A percentile compares a stretch with the other conserved stretches of the same genome.
These are phyloP conservation scores for Solanum ahanhuiri DNA, from an alignment of 257 asterid genomes.

Conservation along the genomic window DNA sequence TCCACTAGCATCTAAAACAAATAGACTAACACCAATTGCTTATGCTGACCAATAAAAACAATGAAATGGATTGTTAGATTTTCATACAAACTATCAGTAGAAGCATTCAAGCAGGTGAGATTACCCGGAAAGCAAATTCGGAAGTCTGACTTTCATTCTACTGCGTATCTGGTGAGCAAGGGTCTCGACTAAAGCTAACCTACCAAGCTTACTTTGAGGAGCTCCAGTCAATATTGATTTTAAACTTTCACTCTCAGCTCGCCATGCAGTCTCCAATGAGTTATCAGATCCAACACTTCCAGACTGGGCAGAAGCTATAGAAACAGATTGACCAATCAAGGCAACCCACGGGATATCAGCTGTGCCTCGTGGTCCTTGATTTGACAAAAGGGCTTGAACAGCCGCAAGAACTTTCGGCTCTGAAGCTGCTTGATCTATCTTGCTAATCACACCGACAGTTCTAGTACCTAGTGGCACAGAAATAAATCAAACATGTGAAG, in stretches of 20 bases:
- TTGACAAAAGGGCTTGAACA: conserved; percentile 82
- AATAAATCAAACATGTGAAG: not conserved
- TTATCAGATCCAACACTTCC: conserved; percentile 71
- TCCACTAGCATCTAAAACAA: not conserved
- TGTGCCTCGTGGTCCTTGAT: conserved; percentile 94
- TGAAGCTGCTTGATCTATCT: conserved; percentile 85
- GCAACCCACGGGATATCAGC: conserved; percentile 98
- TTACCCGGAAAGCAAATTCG: conserved; percentile 88
- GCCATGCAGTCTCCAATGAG: conserved; percentile 94
- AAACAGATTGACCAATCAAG: conserved; percentile 92
- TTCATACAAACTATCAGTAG: not conserved
- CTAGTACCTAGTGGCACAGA: conserved; percentile 51
- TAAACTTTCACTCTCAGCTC: conserved; percentile 84
- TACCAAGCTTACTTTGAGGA: conserved; percentile 91
- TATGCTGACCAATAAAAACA: not conserved
- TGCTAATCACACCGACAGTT: conserved; percentile 91
- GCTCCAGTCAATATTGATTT: conserved; percentile 81
- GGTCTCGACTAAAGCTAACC: conserved; percentile 93
- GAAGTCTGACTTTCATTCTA: conserved; percentile 88
- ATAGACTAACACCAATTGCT: not conserved
- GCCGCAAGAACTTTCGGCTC: conserved; percentile 89
- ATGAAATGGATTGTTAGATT: not conserved
- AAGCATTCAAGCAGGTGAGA: conserved; percentile 7
- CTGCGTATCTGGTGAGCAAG: conserved; percentile 82
- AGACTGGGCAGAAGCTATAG: conserved; percentile 88